Base-by-base conservation (phyloP, 176 grass and related monocot species). In the Phoenix dactylifera region DNA sequence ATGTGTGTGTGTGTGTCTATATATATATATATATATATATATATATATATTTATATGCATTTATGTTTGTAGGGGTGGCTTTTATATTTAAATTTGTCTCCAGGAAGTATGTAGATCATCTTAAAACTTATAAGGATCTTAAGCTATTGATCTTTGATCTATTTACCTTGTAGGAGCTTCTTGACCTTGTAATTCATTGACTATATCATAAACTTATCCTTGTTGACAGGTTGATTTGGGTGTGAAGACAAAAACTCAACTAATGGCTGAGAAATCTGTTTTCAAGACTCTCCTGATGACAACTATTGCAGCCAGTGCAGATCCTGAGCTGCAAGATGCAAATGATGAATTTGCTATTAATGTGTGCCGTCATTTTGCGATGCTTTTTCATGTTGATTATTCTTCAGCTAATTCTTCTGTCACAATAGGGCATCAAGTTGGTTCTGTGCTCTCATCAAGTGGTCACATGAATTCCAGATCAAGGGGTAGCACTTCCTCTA, bases 181-280 rank as follows among this genome's bases (percentile, higher is more conserved):
- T 20, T 22, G 12, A 22, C 18, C 22, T 56, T 56, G 54, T 60
- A 30, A n/a, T 35, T 39, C 26, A 39, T 30, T 60, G 29, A 30
- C 7, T 18, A 30, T 26, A 39, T 4, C 26, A 17, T 29, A 7
- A 9, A 7, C n/a, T 60, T 7, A 30, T 74, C 26, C 51, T 25
- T 53, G 71, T 66, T 64, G 2, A 12, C 74, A 98, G 93, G 84
- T 86, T 68, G 93, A 98, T 78, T 72, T 98, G 67, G 93, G 93
- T 72, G 93, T 98, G 63, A 98, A 98, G 81, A 98, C 93, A 81
- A 98, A 98, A 65, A 98, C 93, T 35, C 93, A 98, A 17, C 68
- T 98, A 59, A 60, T 98, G 84, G 93, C 93, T 24, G 93, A 98
- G 64, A 98, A 86, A 88, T 88, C 87, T 57, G 79, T 92, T 74